phyloP scores from a whole-genome alignment of 352 stramenopile species.

The Phytophthora lateralis region DNA sequence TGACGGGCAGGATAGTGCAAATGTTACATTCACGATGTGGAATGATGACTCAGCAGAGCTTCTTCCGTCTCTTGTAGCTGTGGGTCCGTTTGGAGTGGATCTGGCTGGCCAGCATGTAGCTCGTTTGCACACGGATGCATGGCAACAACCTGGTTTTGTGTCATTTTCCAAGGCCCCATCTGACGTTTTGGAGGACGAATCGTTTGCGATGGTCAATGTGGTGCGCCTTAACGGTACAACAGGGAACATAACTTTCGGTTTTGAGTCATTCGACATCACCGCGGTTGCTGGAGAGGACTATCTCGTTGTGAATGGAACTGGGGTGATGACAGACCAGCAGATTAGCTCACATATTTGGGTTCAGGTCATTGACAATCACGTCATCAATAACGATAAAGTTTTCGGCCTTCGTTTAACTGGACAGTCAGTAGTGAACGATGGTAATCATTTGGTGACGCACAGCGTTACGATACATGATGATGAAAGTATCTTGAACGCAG shows the following conservation, averaged over 20 bases:
- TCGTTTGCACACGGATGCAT: constrained; percentile 38
- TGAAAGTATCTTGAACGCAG: constrained; percentile 37
- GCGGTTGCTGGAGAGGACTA: constrained; percentile 42
- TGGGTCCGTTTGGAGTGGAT: constrained; percentile 23
- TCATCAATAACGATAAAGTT: constrained; percentile 33
- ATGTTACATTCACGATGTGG: constrained; percentile 41
- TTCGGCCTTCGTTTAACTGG: constrained; percentile 53
- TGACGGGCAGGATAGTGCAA: constrained; percentile 49
- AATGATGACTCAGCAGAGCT: constrained; percentile 41
- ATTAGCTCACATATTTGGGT: constrained; percentile 43
- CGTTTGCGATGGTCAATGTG: constrained; percentile 48
- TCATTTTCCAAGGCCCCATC: constrained; percentile 36
- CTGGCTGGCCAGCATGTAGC: constrained; percentile 29
- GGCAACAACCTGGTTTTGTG: constrained; percentile 34
- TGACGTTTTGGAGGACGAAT: constrained; percentile 40
- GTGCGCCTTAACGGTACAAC: constrained; percentile 55
- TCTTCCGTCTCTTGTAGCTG: constrained; percentile 18
- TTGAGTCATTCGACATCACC: constrained; percentile 60
- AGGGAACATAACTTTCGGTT: constrained; percentile 37
- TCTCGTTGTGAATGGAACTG: constrained; percentile 28
- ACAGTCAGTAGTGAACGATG: not conserved
- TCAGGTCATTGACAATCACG: constrained; percentile 49
- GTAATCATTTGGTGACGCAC: constrained; percentile 29
- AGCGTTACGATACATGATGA: constrained; percentile 53
- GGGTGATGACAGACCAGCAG: constrained; percentile 43